Percentiles rank a stretch among this genome's conserved stretches.
Conservation (phyloP, 2,329 filamentous ascomycete genomes). For the Fonsecaea pugnacius region DNA sequence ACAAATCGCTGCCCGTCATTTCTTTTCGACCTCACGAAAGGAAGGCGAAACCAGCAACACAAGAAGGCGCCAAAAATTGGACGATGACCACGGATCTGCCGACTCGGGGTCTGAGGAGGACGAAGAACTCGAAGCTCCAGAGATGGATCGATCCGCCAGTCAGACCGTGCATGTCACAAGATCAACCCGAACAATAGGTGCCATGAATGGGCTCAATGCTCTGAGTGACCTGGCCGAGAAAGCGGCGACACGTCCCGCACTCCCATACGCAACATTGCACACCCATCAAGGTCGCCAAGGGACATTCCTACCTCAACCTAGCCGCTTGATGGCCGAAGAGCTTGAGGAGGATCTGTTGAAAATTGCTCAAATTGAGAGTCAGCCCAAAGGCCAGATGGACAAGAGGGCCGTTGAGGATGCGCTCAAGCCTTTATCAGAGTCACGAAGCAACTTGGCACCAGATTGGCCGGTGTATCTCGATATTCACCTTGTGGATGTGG, state of each 20-base stretch:
- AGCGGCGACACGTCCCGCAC: slow-evolving; percentile 49
- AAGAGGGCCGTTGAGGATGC: slow-evolving; percentile 45
- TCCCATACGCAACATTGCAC: slow-evolving; percentile 53
- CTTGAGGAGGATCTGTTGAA: slow-evolving; percentile 52
- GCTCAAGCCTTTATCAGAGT: slow-evolving; percentile 33
- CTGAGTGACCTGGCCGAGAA: slow-evolving; percentile 61
- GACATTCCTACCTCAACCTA: slow-evolving; percentile 46
- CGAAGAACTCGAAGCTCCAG: slow-evolving; percentile 51
- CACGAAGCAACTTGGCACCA: slow-evolving; percentile 46
- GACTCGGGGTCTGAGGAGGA: slow-evolving; percentile 49
- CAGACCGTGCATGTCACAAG: slow-evolving; percentile 62
- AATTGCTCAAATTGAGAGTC: slow-evolving; percentile 46
- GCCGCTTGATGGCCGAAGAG: slow-evolving; percentile 52
- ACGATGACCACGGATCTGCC: slow-evolving; percentile 47
- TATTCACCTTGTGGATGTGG: slow-evolving; percentile 48
- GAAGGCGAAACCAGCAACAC: slow-evolving; percentile 35
- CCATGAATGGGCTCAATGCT: slow-evolving; percentile 56
- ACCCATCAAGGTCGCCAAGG: slow-evolving; percentile 51
- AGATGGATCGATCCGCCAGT: slow-evolving; percentile 66
- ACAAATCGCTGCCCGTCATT: slow-evolving; percentile 61
- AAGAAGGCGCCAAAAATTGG: slow-evolving; percentile 46
- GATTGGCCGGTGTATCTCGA: slow-evolving; percentile 51
- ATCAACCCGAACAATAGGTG: slow-evolving; percentile 56
- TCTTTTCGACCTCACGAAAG: slow-evolving; percentile 61
- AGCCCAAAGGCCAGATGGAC: slow-evolving; percentile 50